Base-by-base conservation (phyloP, 306 rosid species). In the Oxytropis ochrocephala region DNA sequence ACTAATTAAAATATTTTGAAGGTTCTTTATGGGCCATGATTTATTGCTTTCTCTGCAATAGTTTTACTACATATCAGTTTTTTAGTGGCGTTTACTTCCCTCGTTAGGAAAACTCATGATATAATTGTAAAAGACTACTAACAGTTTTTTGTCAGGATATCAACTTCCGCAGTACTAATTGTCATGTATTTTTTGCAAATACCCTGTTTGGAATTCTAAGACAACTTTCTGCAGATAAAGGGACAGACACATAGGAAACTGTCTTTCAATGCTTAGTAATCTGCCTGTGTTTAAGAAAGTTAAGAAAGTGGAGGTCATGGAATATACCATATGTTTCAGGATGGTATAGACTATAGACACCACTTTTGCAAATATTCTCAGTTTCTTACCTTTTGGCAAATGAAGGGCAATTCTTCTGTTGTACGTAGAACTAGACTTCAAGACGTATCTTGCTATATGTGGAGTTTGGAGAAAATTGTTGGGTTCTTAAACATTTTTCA, bases 21-120 rank as follows among this genome's bases (percentile, higher is more conserved):
- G 8, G 29, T 9, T 36, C 57, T 56, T 35, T 8, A 66, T 7
- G 38, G 27, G 47, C 67, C 67, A 5, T 48, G 55, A 36, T 55
- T 30, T 75, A 19, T 51, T 78, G 64, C n/a, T 72, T 47, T 65
- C 54, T 12, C 46, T 44, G 54, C 57, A 19, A 62, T 52, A 64
- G 16, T 71, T 62, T 66, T 53, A 52, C 32, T 5, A 36, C 33
- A 30, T 42, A 32, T 36, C 53, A 54, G 46, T 48, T 78, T 64
- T 13, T 18, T 13, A 19, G 47, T 63, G 64, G 63, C 7, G 17
- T 54, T 24, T 47, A 12, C 11, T 4, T 49, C 33, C 8, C 48
- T 13, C 48, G 5, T 49, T 29, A 18, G 60, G 48, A 0, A 17
- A 52, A 10, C 24, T 6, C 44, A 18, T 16, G 16, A 19, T 56